phyloP scores from a whole-genome alignment of 2,329 filamentous ascomycete genomes.

The Diaporthe vexans region DNA sequence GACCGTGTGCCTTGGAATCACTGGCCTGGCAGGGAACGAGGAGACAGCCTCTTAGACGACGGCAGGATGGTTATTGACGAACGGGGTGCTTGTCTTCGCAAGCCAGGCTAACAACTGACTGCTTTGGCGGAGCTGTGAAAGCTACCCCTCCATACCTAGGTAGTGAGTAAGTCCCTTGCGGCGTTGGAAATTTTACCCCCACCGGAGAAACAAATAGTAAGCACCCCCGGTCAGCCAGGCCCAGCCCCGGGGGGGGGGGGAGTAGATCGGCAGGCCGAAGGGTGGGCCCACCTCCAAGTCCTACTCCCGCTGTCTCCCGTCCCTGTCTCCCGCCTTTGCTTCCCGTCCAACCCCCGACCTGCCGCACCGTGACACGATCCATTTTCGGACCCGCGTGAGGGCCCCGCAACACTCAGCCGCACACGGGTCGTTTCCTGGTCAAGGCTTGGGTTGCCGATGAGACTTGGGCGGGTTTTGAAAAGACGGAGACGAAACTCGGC shows the following conservation, averaged over 20 bases:
- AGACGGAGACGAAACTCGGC: slow-evolving; percentile 18
- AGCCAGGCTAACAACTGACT: no score
- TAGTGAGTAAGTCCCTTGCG: background rate
- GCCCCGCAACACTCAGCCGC: slow-evolving; percentile 13
- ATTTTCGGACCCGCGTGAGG: slow-evolving; percentile 14
- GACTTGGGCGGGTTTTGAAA: slow-evolving; percentile 25
- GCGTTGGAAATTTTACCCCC: background rate
- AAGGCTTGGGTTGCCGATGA: slow-evolving; percentile 23
- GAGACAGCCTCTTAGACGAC: background rate
- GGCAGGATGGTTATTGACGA: background rate
- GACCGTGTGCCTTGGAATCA: background rate
- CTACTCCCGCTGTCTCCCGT: slow-evolving; percentile 7
- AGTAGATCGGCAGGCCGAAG: slow-evolving; percentile 1
- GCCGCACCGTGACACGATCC: slow-evolving; percentile 12
- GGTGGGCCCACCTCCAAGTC: background rate
- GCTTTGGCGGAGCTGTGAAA: background rate
- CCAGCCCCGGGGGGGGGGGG: background rate
- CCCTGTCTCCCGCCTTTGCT: slow-evolving; percentile 12
- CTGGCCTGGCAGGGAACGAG: background rate
- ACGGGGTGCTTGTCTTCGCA: background rate
- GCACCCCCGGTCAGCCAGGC: slow-evolving; percentile 10
- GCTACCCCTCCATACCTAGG: slow-evolving; percentile 35
- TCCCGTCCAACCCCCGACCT: slow-evolving; percentile 22
- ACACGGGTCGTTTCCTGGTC: slow-evolving; percentile 6
- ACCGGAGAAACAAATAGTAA: slow-evolving; percentile 8